These are phyloP conservation scores for Kwoniella sp. DNA, from an alignment of 768 basidiomycete species.

Conservation along the genomic window DNA sequence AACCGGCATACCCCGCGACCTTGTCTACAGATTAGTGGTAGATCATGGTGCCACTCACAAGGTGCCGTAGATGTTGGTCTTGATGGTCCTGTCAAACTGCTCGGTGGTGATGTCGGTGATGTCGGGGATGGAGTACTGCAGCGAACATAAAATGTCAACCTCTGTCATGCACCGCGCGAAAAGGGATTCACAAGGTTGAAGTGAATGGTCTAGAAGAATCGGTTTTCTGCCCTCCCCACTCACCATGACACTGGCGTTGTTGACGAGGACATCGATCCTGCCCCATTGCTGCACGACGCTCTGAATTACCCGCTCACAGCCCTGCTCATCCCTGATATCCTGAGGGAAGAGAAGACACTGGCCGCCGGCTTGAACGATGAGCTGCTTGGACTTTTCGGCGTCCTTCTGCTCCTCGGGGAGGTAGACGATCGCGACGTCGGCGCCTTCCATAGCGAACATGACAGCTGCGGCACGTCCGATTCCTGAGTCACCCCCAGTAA, in stretches of 20 bases:
- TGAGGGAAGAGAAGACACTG: slow-evolving; percentile 52
- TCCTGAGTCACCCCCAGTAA: slow-evolving; percentile 63
- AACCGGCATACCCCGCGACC: no score
- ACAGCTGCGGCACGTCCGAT: slow-evolving; percentile 61
- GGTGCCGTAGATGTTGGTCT: slow-evolving; percentile 66
- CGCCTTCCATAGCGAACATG: slow-evolving; percentile 58
- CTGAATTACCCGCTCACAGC: slow-evolving; percentile 53
- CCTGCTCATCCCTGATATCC: slow-evolving; percentile 54
- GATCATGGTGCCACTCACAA: slow-evolving; percentile 54
- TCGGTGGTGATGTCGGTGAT: slow-evolving; percentile 58
- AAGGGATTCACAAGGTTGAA: background rate
- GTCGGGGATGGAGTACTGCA: slow-evolving; percentile 59
- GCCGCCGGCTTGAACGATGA: slow-evolving; percentile 41
- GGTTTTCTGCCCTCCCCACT: slow-evolving; percentile 47
- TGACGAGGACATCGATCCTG: slow-evolving; percentile 63
- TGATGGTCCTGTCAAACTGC: slow-evolving; percentile 63
- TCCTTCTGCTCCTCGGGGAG: slow-evolving; percentile 65
- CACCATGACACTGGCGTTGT: slow-evolving; percentile 63
- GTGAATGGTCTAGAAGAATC: background rate
- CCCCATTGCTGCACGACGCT: slow-evolving; percentile 55
- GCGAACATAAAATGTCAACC: slow-evolving; percentile 55
- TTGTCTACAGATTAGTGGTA: no score
- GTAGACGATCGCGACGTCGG: slow-evolving; percentile 59
- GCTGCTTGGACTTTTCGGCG: slow-evolving; percentile 46
- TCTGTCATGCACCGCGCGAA: slow-evolving; percentile 30